Evolutionary conservation across 495 filamentous ascomycete genomes (phyloP).

Genomic region (Rusavskia elegans): DNA sequence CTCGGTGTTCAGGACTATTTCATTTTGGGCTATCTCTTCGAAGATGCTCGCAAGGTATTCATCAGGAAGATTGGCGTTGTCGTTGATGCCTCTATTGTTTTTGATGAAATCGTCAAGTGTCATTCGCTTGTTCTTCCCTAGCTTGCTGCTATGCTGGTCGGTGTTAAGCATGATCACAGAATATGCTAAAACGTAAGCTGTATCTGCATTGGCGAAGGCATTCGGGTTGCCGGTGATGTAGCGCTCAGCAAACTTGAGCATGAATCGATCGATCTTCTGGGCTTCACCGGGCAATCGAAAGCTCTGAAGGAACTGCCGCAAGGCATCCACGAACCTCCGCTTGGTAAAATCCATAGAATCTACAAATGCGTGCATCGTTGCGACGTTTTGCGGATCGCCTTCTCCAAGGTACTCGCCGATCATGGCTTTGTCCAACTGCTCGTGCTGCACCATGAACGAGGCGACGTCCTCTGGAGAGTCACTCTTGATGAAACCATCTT

Average conservation of each 20-base stretch:
- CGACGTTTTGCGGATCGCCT: conserved; percentile 79
- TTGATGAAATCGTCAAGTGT: conserved; percentile 94
- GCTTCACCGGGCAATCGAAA: conserved; percentile 93
- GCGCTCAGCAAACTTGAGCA: conserved; percentile 96
- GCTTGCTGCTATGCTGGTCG: conserved; percentile 78
- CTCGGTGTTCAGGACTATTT: conserved; percentile 91
- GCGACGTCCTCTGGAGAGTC: conserved; percentile 70
- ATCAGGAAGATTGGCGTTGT: conserved; percentile 81
- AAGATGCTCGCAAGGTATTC: conserved; percentile 84
- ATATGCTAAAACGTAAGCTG: conserved; percentile 89
- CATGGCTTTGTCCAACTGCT: conserved; percentile 72
- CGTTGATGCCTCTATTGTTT: conserved; percentile 97
- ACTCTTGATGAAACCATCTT: conserved; percentile 72
- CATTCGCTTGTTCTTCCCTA: conserved; percentile 67
- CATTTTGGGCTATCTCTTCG: conserved; percentile 77
- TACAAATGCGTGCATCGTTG: conserved; percentile 97
- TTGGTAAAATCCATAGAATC: conserved; percentile 90
- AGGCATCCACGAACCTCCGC: conserved; percentile 81
- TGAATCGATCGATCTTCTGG: conserved; percentile 98
- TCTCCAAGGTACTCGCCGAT: conserved; percentile 94
- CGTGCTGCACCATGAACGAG: conserved; percentile 55
- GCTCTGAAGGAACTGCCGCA: conserved; percentile 81
- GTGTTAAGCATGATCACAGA: conserved; percentile 96
- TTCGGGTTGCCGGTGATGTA: conserved; percentile 92
- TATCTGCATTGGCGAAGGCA: conserved; percentile 95